Conservation (phyloP, 352 stramenopile species). For the Phytophthora fragariae region DNA sequence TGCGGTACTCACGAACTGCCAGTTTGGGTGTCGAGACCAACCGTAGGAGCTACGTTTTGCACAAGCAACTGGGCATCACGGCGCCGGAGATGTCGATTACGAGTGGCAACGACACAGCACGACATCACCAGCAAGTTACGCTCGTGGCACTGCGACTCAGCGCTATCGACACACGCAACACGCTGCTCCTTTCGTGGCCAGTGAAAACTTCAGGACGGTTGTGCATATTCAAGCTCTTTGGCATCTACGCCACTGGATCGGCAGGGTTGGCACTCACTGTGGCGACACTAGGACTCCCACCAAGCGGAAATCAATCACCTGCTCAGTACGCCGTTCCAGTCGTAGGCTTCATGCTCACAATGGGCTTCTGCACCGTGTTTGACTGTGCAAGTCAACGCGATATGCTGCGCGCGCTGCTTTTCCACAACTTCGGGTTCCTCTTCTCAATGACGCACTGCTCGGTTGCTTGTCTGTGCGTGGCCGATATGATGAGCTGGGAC, state of each 20-base stretch:
- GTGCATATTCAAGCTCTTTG: neutral
- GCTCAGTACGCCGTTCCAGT: slow-evolving; percentile 7
- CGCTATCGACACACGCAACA: slow-evolving; percentile 35
- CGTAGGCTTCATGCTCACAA: slow-evolving; percentile 9
- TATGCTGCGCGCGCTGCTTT: slow-evolving; percentile 27
- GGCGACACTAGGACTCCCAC: slow-evolving; percentile 14
- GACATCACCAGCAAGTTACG: slow-evolving; percentile 44
- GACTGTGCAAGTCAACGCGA: slow-evolving; percentile 37
- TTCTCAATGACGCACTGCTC: slow-evolving; percentile 48
- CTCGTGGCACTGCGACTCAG: slow-evolving; percentile 42
- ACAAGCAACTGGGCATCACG: slow-evolving; percentile 35
- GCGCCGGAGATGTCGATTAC: slow-evolving; percentile 25
- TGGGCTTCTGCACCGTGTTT: slow-evolving; percentile 19
- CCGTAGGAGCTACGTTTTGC: slow-evolving; percentile 16
- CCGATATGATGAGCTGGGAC: slow-evolving; percentile 40
- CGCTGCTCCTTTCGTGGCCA: slow-evolving; percentile 17
- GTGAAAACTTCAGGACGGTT: slow-evolving; percentile 1
- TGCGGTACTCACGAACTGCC: slow-evolving; percentile 21
- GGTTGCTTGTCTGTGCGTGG: slow-evolving; percentile 31
- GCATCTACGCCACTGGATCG: slow-evolving; percentile 17
- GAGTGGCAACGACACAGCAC: slow-evolving; percentile 27
- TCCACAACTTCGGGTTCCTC: slow-evolving; percentile 48
- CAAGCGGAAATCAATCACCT: neutral
- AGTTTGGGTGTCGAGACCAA: slow-evolving; percentile 13
- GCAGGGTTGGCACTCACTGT: slow-evolving; percentile 16